These are phyloP conservation scores for Trichodelitschia bisporula DNA, from an alignment of 495 filamentous ascomycete species.

Conservation along the genomic window DNA sequence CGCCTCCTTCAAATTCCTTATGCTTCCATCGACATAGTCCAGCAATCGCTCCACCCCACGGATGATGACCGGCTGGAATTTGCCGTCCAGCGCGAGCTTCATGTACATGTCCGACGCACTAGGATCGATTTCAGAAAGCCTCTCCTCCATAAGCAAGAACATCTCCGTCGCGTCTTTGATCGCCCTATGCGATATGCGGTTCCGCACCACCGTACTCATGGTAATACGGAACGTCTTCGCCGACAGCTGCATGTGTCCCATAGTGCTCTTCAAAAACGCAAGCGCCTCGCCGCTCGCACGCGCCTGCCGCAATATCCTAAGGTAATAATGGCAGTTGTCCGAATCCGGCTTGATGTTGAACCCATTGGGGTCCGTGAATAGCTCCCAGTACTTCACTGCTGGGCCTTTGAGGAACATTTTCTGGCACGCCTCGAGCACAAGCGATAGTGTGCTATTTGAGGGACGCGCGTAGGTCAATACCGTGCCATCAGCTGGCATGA, in stretches of 20 bases:
- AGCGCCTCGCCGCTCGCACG: constrained; percentile 31
- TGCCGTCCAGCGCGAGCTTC: no score
- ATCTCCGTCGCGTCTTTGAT: no score
- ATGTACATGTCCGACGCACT: no score
- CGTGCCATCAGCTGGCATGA: background rate
- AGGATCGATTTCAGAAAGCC: no score
- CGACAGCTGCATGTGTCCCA: constrained; percentile 11
- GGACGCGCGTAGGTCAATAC: background rate
- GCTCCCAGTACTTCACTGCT: constrained; percentile 45
- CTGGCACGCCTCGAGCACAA: constrained; percentile 37
- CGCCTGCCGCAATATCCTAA: constrained; percentile 38
- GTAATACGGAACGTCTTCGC: constrained; percentile 42
- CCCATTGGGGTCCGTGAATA: constrained; percentile 26
- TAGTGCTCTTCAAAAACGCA: constrained; percentile 17
- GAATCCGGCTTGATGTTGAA: constrained; percentile 39
- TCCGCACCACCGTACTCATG: constrained; percentile 38
- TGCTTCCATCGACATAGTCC: no score
- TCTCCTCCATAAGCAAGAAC: no score
- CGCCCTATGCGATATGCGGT: no score
- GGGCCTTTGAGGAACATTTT: constrained; percentile 22
- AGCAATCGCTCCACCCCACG: no score
- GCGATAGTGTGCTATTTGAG: constrained; percentile 35
- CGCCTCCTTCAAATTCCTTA: no score
- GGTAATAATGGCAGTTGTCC: constrained; percentile 36
- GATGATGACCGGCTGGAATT: no score